Percentiles rank a stretch among this genome's conserved stretches.
These are phyloP conservation scores for Lathyrus tuberosus DNA, from an alignment of 306 rosid species.

Conservation along the genomic window DNA sequence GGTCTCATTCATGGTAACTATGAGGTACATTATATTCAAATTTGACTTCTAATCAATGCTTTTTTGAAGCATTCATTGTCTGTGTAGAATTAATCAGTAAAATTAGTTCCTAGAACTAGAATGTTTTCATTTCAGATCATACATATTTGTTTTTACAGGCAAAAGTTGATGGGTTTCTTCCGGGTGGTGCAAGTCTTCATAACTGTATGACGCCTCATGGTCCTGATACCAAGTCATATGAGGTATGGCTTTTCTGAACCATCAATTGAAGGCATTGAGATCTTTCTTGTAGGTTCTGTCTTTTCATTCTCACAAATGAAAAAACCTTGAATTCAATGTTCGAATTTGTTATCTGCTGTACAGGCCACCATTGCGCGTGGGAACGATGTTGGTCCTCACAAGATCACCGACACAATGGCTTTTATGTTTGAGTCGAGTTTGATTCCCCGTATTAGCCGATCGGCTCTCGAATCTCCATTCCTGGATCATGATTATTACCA, in stretches of 20 bases:
- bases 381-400: slow-evolving; percentile 65
- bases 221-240: slow-evolving; percentile 90
- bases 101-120: background rate
- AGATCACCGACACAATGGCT: slow-evolving; percentile 76
- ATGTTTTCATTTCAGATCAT: background rate
- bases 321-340: slow-evolving; percentile 6
- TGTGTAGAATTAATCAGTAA: background rate
- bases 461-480: slow-evolving; percentile 82
- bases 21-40: slow-evolving; percentile 54
- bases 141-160: slow-evolving; percentile 57
- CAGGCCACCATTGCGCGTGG: slow-evolving; percentile 79
- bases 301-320: background rate
- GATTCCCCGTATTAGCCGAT: slow-evolving; percentile 70
- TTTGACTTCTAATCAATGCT: background rate
- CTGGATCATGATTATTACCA: slow-evolving; percentile 85
- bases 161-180: slow-evolving; percentile 83
- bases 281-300: background rate
- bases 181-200: slow-evolving; percentile 97
- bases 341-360: slow-evolving; percentile 2
- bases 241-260: slow-evolving; percentile 54
- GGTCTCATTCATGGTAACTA: slow-evolving; percentile 94
- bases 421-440: slow-evolving; percentile 93
- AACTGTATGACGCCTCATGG: slow-evolving; percentile 99
- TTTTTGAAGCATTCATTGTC: background rate
- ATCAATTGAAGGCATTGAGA: background rate